Percentiles rank a stretch among this genome's conserved stretches.
Evolutionary conservation across 768 basidiomycete genomes (phyloP).

Genomic region (Psilocybe tampanensis): DNA sequence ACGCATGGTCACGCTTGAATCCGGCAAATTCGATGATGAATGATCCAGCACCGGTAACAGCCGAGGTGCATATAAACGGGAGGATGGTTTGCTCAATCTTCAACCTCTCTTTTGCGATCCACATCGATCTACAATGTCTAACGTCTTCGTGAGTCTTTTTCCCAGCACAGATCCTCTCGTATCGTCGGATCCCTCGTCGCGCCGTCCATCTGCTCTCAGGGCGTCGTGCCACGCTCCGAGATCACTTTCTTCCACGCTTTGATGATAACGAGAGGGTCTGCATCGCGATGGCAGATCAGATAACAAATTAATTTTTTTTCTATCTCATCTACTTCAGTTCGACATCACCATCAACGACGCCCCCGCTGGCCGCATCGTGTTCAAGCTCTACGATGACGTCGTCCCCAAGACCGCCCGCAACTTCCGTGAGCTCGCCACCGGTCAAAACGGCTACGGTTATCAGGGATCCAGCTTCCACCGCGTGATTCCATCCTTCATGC

Average conservation of each 20-base stretch:
- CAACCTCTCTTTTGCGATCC: conserved; percentile 9
- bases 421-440: conserved; percentile 89
- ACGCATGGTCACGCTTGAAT: conserved; percentile 7
- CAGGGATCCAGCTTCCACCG: conserved; percentile 75
- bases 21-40: conserved; percentile 8
- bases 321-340: conserved; percentile 66
- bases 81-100: conserved; percentile 8
- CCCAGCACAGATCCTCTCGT: neutral
- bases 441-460: conserved; percentile 77
- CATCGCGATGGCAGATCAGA: conserved; percentile 2
- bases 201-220: neutral
- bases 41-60: conserved; percentile 11
- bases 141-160: conserved; percentile 29
- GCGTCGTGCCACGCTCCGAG: neutral
- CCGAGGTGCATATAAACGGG: conserved; percentile 14
- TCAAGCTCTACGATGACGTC: conserved; percentile 83
- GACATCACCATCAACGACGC: conserved; percentile 54
- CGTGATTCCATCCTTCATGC: conserved; percentile 84
- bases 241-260: conserved; percentile 6
- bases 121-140: conserved; percentile 30
- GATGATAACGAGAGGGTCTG: conserved; percentile 6
- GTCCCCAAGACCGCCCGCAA: conserved; percentile 78
- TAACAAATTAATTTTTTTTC: conserved; percentile 5
- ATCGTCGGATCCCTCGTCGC: conserved; percentile 6
- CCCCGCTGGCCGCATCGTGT: conserved; percentile 62